Evolutionary conservation across 2,329 filamentous ascomycete species (phyloP), one percentile per base, ranked within the genome.

Genomic region (Volutella citrinella): DNA sequence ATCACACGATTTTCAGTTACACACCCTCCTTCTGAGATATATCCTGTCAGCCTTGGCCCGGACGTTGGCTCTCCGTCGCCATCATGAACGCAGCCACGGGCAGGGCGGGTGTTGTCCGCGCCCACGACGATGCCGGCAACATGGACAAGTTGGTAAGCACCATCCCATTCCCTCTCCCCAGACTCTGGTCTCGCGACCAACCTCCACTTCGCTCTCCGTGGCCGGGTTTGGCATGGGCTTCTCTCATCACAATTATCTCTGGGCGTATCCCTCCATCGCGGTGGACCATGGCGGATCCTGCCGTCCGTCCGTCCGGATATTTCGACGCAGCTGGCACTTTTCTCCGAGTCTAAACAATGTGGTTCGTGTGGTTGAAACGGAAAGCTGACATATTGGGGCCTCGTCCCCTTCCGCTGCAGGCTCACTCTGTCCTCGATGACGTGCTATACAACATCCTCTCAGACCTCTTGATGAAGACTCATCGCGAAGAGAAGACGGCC

Each of bases 401-500:
- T n/a, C n/a, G n/a, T n/a, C n/a, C n/a, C n/a, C n/a, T n/a, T n/a
- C n/a, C n/a, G n/a, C n/a, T n/a, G n/a, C n/a, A 82, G 79, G 69
- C 79, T 45, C 73, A 80, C 55, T 66, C 74, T 15, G 76, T 91
- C 40, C 72, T 91, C 53, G 82, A 89, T 53, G 84, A 90, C 55
- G 64, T 83, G 36, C 68, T 91, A 42, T 80, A 84, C 66, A 89
- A 87, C 60, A 76, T 90, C 53, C 74, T 90, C 48, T 82, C 85
- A 60, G 83, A 87, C 57, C 71, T 87, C 32, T 70, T 87, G 45
- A 72, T 88, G 52, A 78, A 85, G 58, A 80, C 79, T 24, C 87
- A 91, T 59, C 83, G 82, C 47, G 76, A 85, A 48, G 87, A 91
- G 65, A 90, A 90, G 68, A 76, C 80, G 45, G 78, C 86, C 33